These are phyloP conservation scores for Mortierella sp. DNA, from an alignment of 371 early-diverging fungal genomes.

Conservation along the genomic window DNA sequence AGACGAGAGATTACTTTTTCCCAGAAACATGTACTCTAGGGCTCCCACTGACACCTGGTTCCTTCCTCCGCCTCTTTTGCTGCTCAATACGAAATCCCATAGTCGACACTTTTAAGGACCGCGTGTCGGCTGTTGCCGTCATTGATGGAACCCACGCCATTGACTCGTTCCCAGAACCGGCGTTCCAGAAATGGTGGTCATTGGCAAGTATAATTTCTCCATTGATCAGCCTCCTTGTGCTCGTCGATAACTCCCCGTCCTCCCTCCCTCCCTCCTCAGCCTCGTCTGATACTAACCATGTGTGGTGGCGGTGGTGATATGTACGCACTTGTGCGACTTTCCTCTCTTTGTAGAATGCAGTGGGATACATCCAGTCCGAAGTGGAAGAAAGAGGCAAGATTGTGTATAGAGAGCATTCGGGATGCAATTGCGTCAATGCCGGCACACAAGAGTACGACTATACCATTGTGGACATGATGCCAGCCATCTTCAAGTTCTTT, in stretches of 20 bases:
- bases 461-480: constrained; percentile 22
- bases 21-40: background rate
- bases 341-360: constrained; percentile 23
- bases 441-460: constrained; percentile 24
- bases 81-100: background rate
- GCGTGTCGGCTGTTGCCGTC: constrained; percentile 28
- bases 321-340: background rate
- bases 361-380: constrained; percentile 19
- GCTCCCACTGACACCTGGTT: too few species aligned
- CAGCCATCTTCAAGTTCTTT: constrained; percentile 25
- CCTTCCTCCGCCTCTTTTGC: background rate
- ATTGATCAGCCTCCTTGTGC: background rate
- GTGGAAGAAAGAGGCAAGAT: constrained; percentile 18
- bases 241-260: background rate
- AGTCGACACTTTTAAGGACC: constrained; percentile 40
- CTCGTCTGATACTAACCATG: background rate
- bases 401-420: constrained; percentile 5
- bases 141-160: constrained; percentile 31
- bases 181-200: constrained; percentile 39
- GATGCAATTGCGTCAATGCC: constrained; percentile 24
- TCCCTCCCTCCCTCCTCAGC: too few species aligned
- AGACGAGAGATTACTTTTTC: background rate
- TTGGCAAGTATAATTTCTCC: constrained; percentile 10
- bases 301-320: background rate
- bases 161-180: background rate